Conservation (phyloP, 495 filamentous ascomycete genomes). For the Penicillium simplicissimum region DNA sequence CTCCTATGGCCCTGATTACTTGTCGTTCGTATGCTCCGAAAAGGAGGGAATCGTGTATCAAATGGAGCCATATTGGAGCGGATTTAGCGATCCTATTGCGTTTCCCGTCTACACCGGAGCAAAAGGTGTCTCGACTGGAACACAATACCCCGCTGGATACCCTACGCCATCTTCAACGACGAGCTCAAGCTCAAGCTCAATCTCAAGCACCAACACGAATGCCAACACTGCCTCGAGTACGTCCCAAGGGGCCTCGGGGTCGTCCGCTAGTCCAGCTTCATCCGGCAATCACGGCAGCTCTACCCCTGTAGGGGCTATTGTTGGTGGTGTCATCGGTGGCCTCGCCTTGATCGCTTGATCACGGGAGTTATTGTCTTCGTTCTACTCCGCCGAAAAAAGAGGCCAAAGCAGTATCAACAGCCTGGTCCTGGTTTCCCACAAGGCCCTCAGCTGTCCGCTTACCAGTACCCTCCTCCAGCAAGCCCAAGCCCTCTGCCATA, state of each 20-base stretch:
- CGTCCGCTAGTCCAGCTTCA: neutral
- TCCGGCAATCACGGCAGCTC: neutral
- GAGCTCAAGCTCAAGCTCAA: too few species aligned
- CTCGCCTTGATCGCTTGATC: neutral
- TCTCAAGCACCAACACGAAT: neutral
- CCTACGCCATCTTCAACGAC: neutral
- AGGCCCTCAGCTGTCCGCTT: neutral
- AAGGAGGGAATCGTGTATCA: neutral
- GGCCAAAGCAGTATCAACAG: neutral
- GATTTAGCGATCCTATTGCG: neutral
- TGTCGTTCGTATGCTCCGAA: neutral
- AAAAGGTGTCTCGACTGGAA: neutral
- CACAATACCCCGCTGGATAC: neutral
- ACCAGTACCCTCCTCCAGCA: neutral
- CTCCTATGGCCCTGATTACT: neutral
- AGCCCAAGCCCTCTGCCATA: neutral
- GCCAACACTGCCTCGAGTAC: neutral
- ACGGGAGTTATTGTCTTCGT: neutral
- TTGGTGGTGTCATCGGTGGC: neutral
- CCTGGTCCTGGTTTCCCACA: neutral
- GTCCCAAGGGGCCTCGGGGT: neutral
- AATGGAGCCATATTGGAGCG: neutral
- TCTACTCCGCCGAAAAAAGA: neutral
- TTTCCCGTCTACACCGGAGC: neutral
- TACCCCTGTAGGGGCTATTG: neutral